Percentiles rank a stretch among this genome's conserved stretches.
Conservation (phyloP, 1,139 yeast genomes). For the Scheffersomyces illinoinensis region DNA sequence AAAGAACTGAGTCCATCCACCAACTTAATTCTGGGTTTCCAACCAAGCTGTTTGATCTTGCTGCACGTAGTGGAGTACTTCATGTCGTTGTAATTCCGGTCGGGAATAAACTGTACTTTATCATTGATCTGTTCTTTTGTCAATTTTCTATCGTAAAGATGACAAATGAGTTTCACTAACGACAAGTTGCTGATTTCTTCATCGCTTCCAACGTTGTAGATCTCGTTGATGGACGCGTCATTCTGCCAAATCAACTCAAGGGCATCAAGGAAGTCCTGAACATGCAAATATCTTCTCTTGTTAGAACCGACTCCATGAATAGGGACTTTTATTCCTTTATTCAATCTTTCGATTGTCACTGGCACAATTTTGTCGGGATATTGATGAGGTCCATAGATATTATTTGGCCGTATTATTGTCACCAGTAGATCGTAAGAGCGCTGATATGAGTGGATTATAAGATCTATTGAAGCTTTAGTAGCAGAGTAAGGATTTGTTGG, state of each 20-base stretch:
- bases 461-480: slow-evolving; percentile 57
- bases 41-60: slow-evolving; percentile 44
- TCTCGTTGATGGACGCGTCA: slow-evolving; percentile 14
- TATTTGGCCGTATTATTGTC: slow-evolving; percentile 50
- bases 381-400: slow-evolving; percentile 58
- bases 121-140: slow-evolving; percentile 6
- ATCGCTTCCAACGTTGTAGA: slow-evolving; percentile 51
- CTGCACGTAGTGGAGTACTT: slow-evolving; percentile 44
- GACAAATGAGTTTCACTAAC: slow-evolving; percentile 24
- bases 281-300: slow-evolving; percentile 49
- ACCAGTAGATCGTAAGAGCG: slow-evolving; percentile 47
- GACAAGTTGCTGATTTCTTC: slow-evolving; percentile 45
- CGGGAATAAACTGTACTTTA: slow-evolving; percentile 35
- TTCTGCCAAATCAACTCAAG: slow-evolving; percentile 31
- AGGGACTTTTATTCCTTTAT: slow-evolving; percentile 21
- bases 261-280: slow-evolving; percentile 49
- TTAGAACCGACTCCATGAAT: slow-evolving; percentile 54
- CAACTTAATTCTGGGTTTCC: slow-evolving; percentile 43
- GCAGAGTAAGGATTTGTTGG: slow-evolving; percentile 67
- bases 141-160: slow-evolving; percentile 10
- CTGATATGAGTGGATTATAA: slow-evolving; percentile 49
- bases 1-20: slow-evolving; percentile 31
- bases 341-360: slow-evolving; percentile 19
- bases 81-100: slow-evolving; percentile 53
- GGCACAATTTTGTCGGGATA: slow-evolving; percentile 61